These are phyloP conservation scores for Ensete glaucum DNA, from an alignment of 176 grass and related monocot genomes.

Conservation along the genomic window DNA sequence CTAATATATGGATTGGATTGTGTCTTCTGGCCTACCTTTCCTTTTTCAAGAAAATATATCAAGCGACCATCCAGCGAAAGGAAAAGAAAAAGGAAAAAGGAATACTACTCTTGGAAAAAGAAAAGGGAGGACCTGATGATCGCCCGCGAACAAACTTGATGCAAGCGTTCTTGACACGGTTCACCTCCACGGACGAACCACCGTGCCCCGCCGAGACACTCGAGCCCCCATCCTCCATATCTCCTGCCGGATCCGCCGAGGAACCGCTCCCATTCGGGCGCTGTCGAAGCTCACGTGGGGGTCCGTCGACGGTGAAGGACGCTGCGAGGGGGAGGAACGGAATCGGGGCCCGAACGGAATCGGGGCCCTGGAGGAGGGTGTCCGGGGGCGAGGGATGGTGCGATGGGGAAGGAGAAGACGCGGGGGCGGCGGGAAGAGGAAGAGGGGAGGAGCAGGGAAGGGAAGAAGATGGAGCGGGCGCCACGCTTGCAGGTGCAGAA, in stretches of 20 bases:
- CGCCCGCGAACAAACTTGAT: constrained; percentile 77
- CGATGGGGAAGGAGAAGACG: neutral
- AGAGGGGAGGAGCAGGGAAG: neutral
- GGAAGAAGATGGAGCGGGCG: too few relatives aligned
- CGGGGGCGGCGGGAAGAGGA: neutral
- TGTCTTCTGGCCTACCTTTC: too few relatives aligned
- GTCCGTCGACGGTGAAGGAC: neutral
- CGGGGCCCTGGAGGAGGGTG: too few relatives aligned
- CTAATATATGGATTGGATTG: too few relatives aligned
- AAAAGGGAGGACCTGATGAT: constrained; percentile 32
- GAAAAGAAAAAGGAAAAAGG: too few relatives aligned
- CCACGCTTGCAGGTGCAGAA: neutral
- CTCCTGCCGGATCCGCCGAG: neutral
- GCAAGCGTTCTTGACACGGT: constrained; percentile 81
- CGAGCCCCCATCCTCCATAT: neutral
- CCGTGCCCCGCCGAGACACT: neutral
- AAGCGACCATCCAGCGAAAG: too few relatives aligned
- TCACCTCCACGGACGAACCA: constrained; percentile 16
- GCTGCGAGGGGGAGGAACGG: neutral
- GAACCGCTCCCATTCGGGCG: constrained; percentile 72
- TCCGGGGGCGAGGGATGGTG: too few relatives aligned
- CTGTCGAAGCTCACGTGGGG: neutral
- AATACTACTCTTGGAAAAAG: neutral
- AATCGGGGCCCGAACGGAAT: too few relatives aligned
- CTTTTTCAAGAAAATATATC: too few relatives aligned